Evolutionary conservation across 345 rosid species (phyloP).

Genomic region (Microcos paniculata): DNA sequence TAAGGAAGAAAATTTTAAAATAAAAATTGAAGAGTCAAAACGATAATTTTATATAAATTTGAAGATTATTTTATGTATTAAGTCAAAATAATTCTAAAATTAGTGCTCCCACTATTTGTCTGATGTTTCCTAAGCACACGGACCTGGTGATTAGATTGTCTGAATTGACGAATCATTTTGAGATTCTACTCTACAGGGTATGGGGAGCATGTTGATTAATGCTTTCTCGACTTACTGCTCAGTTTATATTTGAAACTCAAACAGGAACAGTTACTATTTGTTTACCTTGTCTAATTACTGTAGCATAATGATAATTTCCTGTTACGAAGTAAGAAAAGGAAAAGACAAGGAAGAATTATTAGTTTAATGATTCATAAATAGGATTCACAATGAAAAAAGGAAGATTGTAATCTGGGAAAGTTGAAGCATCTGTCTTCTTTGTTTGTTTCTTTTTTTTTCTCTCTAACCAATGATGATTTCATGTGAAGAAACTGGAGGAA

Average conservation of each 20-base stretch:
- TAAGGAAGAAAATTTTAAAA: too few species aligned
- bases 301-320: neutral
- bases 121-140: slow-evolving; percentile 33
- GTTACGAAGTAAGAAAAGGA: neutral
- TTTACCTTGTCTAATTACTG: neutral
- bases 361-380: neutral
- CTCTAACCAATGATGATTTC: slow-evolving; percentile 15
- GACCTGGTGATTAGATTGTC: slow-evolving; percentile 20
- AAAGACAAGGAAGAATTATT: too few species aligned
- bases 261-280: too few species aligned
- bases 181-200: neutral
- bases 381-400: slow-evolving; percentile 3
- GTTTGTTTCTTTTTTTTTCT: slow-evolving; percentile 6
- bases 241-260: neutral
- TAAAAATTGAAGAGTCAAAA: too few species aligned
- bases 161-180: slow-evolving; percentile 24
- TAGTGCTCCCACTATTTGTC: slow-evolving; percentile 28
- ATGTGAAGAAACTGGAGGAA: neutral
- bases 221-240: neutral
- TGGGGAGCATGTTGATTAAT: slow-evolving; percentile 17
- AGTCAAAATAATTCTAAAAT: slow-evolving; percentile 27
- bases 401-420: slow-evolving; percentile 10
- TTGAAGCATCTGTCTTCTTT: neutral
- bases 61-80: too few species aligned
- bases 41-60: too few species aligned